phyloP scores from a whole-genome alignment of 306 rosid species.

The Quercus gilva region DNA sequence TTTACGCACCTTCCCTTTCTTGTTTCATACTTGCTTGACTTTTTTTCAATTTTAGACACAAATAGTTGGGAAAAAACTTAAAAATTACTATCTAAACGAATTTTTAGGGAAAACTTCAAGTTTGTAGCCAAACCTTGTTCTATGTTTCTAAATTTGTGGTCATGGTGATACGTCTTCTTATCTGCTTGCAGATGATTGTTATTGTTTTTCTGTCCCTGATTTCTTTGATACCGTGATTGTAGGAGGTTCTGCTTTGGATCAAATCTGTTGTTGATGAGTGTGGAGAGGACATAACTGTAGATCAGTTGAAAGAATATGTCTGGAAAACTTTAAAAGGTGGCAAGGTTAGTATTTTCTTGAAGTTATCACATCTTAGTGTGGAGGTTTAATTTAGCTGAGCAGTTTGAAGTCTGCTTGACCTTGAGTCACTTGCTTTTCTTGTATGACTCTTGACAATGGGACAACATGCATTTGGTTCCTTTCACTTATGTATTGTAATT shows the following conservation, averaged over 20 bases:
- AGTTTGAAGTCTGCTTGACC: constrained; percentile 8
- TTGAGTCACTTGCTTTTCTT: neutral
- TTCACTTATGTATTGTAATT: neutral
- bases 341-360: constrained; percentile 46
- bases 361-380: neutral
- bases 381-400: constrained; percentile 4
- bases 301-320: constrained; percentile 75
- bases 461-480: neutral
- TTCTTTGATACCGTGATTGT: constrained; percentile 31
- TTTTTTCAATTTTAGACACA: too few relatives aligned
- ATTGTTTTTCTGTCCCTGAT: constrained; percentile 1
- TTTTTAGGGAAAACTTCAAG: too few relatives aligned
- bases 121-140: too few relatives aligned
- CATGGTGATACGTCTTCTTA: neutral
- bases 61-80: too few relatives aligned
- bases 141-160: neutral
- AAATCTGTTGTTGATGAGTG: constrained; percentile 78
- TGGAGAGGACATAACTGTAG: constrained; percentile 79
- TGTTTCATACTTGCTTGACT: too few relatives aligned
- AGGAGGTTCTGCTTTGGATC: constrained; percentile 98
- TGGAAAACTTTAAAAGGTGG: constrained; percentile 89
- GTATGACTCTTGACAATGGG: neutral
- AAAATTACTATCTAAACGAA: too few relatives aligned
- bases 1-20: too few relatives aligned
- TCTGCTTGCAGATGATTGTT: neutral